Evolutionary conservation across 2,329 filamentous ascomycete genomes (phyloP).

Genomic region (Colletotrichum nymphaeae): DNA sequence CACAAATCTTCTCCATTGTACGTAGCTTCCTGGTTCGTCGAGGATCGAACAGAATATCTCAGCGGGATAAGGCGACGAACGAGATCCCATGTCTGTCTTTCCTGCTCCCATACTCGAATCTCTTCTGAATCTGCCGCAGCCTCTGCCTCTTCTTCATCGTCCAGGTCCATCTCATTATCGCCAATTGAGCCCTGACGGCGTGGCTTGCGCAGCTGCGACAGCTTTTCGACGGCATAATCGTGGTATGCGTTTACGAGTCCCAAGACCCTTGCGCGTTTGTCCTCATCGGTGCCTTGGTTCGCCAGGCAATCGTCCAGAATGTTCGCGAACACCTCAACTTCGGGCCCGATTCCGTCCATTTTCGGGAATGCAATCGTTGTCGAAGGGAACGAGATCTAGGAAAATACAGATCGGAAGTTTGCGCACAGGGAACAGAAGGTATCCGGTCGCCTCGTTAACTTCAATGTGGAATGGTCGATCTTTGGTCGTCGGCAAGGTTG

Average conservation of each 20-base stretch:
- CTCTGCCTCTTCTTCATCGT: conserved; percentile 56
- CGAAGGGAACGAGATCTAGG: background rate
- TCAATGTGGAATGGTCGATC: background rate
- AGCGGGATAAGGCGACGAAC: conserved; percentile 79
- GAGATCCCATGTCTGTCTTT: conserved; percentile 92
- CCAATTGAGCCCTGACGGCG: conserved; percentile 37
- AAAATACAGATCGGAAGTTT: background rate
- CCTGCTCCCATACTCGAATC: conserved; percentile 76
- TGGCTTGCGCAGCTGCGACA: conserved; percentile 55
- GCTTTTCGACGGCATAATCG: conserved; percentile 61
- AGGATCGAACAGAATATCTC: conserved; percentile 62
- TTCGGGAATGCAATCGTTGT: background rate
- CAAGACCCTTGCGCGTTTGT: conserved; percentile 74
- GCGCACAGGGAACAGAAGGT: background rate
- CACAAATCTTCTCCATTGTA: background rate
- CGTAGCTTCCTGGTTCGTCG: conserved; percentile 6
- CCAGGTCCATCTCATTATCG: conserved; percentile 67
- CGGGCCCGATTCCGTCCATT: conserved; percentile 62
- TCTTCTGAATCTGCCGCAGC: conserved; percentile 53
- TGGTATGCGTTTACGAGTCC: conserved; percentile 75
- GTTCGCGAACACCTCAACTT: conserved; percentile 89
- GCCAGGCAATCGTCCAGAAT: conserved; percentile 80
- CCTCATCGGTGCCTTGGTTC: conserved; percentile 57
- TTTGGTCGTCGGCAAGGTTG: background rate
- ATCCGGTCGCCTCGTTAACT: background rate